A percentile compares a stretch with the other conserved stretches of the same genome.
phyloP scores from a whole-genome alignment of 208 protist genomes.

The Trypanosoma cruzi region DNA sequence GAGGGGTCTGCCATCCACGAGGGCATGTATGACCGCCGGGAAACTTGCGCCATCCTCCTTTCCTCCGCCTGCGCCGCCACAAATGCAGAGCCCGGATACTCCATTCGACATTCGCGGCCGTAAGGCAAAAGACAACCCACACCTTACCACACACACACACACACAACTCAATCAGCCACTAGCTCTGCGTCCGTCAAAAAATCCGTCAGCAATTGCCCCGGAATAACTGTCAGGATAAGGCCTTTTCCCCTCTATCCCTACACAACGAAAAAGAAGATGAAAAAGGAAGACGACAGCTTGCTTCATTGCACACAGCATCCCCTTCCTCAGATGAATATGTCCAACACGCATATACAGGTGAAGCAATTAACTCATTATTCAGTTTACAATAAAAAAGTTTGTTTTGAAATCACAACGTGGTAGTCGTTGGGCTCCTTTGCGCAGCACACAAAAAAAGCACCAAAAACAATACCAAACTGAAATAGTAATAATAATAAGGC shows the following conservation, averaged over 20 bases:
- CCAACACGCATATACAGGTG: background rate
- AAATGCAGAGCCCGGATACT: constrained; percentile 6
- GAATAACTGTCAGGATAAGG: too few species aligned
- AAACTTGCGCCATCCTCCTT: background rate
- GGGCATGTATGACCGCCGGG: constrained; percentile 16
- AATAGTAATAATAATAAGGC: background rate
- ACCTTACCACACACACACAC: background rate
- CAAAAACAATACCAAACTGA: background rate
- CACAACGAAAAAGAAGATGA: too few species aligned
- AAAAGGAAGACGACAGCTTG: too few species aligned
- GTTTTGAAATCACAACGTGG: too few species aligned
- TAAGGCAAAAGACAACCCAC: background rate
- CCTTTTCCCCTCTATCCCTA: too few species aligned
- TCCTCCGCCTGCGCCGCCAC: background rate
- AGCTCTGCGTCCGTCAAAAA: background rate
- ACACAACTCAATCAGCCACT: background rate
- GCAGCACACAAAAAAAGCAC: background rate
- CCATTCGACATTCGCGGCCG: constrained; percentile 9
- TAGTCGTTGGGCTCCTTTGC: too few species aligned
- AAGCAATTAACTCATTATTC: too few species aligned
- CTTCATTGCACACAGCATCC: too few species aligned
- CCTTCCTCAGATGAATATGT: background rate
- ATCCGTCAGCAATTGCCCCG: too few species aligned
- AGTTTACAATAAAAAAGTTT: too few species aligned
- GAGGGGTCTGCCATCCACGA: constrained; percentile 14